Percentiles rank a stretch among this genome's conserved stretches.
Conservation (phyloP, 257 asterid species). For the Echium plantagineum region DNA sequence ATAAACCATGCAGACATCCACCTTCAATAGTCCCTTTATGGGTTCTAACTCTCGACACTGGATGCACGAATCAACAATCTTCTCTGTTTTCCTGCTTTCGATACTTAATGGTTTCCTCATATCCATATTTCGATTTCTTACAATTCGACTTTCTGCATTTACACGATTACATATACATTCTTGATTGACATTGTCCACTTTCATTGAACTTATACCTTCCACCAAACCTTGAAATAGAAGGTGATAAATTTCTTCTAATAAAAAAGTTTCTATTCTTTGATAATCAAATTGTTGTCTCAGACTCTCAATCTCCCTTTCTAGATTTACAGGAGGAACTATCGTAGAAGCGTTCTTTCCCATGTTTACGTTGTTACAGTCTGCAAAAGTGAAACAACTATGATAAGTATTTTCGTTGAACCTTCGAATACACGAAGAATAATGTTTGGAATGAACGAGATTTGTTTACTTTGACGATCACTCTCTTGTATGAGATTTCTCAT, state of each 20-base stretch:
- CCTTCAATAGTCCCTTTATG: slow-evolving; percentile 21
- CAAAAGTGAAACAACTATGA: background rate
- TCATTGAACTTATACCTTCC: slow-evolving; percentile 7
- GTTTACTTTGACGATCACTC: no score
- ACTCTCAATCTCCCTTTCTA: slow-evolving; percentile 14
- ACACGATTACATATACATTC: no score
- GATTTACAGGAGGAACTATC: slow-evolving; percentile 5
- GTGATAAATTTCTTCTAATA: slow-evolving; percentile 34
- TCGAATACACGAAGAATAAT: no score
- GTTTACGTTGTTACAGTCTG: slow-evolving; percentile 26
- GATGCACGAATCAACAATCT: no score
- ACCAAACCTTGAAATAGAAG: slow-evolving; percentile 25
- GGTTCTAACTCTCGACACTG: background rate
- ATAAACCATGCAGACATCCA: slow-evolving; percentile 25
- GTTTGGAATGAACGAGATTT: no score
- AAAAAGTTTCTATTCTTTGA: slow-evolving; percentile 20
- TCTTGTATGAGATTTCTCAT: no score
- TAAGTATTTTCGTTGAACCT: no score
- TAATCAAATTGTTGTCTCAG: slow-evolving; percentile 25
- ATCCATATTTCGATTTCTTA: no score
- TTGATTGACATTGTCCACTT: no score
- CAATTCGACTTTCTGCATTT: no score
- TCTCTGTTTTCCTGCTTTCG: no score
- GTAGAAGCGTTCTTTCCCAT: slow-evolving; percentile 6
- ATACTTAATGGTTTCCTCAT: no score